These are phyloP conservation scores for Rhodotorula sp. DNA, from an alignment of 1,284 basidiomycete species.

Conservation along the genomic window DNA sequence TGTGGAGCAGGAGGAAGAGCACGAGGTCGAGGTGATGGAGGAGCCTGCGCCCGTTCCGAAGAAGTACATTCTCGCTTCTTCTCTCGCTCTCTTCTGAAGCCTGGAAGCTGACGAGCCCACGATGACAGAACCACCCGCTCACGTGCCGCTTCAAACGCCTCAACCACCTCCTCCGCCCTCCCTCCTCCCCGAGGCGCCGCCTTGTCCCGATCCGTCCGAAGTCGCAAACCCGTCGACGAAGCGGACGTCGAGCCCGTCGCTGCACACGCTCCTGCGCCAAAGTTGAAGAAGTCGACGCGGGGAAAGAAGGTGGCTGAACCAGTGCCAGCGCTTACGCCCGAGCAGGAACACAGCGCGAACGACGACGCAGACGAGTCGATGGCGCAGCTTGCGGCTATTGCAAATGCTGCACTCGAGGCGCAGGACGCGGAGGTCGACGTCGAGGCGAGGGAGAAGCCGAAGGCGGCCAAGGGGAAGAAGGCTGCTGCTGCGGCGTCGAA, in stretches of 20 bases:
- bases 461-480: not conserved
- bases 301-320: constrained; percentile 12
- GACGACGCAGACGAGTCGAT: constrained; percentile 17
- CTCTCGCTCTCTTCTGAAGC: too few species aligned
- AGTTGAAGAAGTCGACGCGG: constrained; percentile 1
- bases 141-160: constrained; percentile 10
- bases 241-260: constrained; percentile 10
- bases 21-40: not conserved
- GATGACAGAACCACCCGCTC: constrained; percentile 15
- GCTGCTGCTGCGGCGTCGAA: not conserved
- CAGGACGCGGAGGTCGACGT: constrained; percentile 7
- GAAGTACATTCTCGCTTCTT: constrained; percentile 9
- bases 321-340: not conserved
- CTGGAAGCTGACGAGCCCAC: not conserved
- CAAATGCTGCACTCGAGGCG: constrained; percentile 21
- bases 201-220: not conserved
- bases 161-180: not conserved
- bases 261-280: too few species aligned
- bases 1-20: not conserved
- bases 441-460: not conserved
- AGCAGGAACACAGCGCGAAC: not conserved
- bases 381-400: constrained; percentile 21
- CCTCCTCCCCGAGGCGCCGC: not conserved
- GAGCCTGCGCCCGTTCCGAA: not conserved
- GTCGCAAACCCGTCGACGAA: not conserved